Conservation (phyloP, 2,329 filamentous ascomycete genomes). For the Allantophomopsis cytisporea region DNA sequence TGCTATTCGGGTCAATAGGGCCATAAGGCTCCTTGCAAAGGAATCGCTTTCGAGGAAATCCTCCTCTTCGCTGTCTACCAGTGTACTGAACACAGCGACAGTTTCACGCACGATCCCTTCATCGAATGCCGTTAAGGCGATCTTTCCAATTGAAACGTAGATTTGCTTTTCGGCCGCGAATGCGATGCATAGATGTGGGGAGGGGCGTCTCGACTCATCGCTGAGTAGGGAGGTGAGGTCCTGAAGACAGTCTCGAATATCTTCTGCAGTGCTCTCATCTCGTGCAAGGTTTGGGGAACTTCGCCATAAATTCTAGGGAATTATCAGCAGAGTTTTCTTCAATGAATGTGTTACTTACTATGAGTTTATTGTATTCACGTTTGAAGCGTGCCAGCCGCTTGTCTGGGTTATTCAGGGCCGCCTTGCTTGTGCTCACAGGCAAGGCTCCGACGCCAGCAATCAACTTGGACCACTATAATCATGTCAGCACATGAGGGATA, state of each 20-base stretch:
- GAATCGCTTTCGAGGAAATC: slow-evolving; percentile 77
- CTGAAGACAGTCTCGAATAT: slow-evolving; percentile 46
- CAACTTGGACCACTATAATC: slow-evolving; percentile 48
- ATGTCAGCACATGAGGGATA: background rate
- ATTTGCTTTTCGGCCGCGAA: slow-evolving; percentile 80
- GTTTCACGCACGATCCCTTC: slow-evolving; percentile 77
- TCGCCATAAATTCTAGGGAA: slow-evolving; percentile 41
- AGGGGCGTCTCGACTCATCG: slow-evolving; percentile 78
- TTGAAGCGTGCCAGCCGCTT: slow-evolving; percentile 53
- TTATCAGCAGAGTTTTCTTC: slow-evolving; percentile 2
- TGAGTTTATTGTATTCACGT: slow-evolving; percentile 48
- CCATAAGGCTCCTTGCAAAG: slow-evolving; percentile 80
- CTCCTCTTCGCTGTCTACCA: slow-evolving; percentile 94
- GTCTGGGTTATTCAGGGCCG: slow-evolving; percentile 47
- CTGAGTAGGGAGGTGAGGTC: slow-evolving; percentile 59
- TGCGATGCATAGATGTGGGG: slow-evolving; percentile 82
- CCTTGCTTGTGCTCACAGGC: slow-evolving; percentile 37
- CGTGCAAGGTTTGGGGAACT: slow-evolving; percentile 43
- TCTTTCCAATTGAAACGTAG: slow-evolving; percentile 79
- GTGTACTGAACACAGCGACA: slow-evolving; percentile 74
- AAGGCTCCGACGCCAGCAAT: slow-evolving; percentile 48
- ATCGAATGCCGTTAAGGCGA: slow-evolving; percentile 73
- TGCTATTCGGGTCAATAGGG: slow-evolving; percentile 68
- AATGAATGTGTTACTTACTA: slow-evolving; percentile 25
- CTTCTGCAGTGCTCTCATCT: slow-evolving; percentile 48